Percentiles rank a stretch among this genome's conserved stretches.
phyloP scores from a whole-genome alignment of 768 basidiomycete genomes.

The Lactarius psammicola region DNA sequence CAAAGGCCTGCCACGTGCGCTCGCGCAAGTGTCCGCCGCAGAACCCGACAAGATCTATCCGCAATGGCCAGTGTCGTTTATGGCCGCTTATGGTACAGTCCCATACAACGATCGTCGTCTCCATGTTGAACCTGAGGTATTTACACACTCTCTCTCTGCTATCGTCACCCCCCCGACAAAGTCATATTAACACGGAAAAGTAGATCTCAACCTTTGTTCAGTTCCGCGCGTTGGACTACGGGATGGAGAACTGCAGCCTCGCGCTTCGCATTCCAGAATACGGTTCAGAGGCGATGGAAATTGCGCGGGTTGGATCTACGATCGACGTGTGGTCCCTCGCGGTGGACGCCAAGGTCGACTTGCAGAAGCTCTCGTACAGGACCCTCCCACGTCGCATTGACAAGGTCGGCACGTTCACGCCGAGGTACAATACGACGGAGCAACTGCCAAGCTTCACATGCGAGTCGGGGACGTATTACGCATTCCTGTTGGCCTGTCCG shows the following conservation, averaged over 20 bases:
- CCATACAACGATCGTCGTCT: conserved; percentile 12
- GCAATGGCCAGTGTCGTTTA: conserved; percentile 20
- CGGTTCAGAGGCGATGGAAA: too few species aligned
- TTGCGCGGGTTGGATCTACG: too few species aligned
- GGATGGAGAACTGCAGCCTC: conserved; percentile 14
- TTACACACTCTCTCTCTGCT: neutral
- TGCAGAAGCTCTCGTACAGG: neutral
- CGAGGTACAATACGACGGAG: conserved; percentile 3
- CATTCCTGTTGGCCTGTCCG: too few species aligned
- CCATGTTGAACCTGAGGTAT: conserved; percentile 2
- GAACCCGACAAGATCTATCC: conserved; percentile 16
- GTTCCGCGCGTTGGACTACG: conserved; percentile 13
- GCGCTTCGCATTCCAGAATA: too few species aligned
- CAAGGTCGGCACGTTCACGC: conserved; percentile 8
- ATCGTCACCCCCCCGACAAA: neutral
- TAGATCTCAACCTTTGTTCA: conserved; percentile 15
- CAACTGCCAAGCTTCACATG: conserved; percentile 5
- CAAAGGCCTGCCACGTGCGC: conserved; percentile 12
- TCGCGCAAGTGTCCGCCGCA: conserved; percentile 6
- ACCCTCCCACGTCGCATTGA: neutral
- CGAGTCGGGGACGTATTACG: conserved; percentile 1
- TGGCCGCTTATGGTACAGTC: conserved; percentile 15
- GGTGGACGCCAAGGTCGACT: neutral
- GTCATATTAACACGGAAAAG: neutral
- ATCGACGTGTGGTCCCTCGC: too few species aligned